phyloP scores from a whole-genome alignment of 2,329 filamentous ascomycete species.

The Ilyonectria mors-panacis region DNA sequence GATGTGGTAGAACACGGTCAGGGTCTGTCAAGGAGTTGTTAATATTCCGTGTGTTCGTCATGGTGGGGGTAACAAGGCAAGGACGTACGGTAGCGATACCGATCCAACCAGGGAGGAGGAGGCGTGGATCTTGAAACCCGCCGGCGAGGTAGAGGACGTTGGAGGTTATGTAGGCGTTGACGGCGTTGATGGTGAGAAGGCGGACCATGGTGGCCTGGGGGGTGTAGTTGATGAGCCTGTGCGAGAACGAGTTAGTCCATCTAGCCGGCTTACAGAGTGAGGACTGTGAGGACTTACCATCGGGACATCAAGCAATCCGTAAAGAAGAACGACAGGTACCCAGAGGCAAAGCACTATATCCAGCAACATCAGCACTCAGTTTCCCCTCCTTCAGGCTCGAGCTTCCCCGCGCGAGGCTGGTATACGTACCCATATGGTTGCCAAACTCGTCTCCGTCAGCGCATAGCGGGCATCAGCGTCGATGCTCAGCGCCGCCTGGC shows the following conservation, averaged over 20 bases:
- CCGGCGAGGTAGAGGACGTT: conserved; percentile 80
- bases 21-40: conserved; percentile 63
- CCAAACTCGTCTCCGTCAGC: conserved; percentile 78
- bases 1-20: conserved; percentile 82
- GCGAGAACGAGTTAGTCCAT: conserved; percentile 4
- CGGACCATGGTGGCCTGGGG: conserved; percentile 85
- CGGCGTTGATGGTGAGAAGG: conserved; percentile 80
- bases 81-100: conserved; percentile 77
- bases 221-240: conserved; percentile 86
- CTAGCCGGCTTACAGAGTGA: neutral
- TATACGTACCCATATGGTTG: conserved; percentile 79
- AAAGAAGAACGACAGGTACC: conserved; percentile 86
- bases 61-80: conserved; percentile 2
- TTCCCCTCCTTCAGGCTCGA: neutral
- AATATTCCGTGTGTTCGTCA: conserved; percentile 8
- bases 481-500: conserved; percentile 31
- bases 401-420: conserved; percentile 7
- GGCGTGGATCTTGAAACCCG: conserved; percentile 77
- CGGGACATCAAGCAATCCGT: conserved; percentile 88
- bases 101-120: conserved; percentile 84
- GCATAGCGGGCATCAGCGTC: conserved; percentile 53
- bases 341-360: conserved; percentile 79
- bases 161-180: conserved; percentile 83
- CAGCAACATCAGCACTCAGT: conserved; percentile 21
- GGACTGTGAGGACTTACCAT: conserved; percentile 67